These are phyloP conservation scores for Butyriboletus appendiculatus DNA, from an alignment of 1,284 basidiomycete species.

Conservation along the genomic window DNA sequence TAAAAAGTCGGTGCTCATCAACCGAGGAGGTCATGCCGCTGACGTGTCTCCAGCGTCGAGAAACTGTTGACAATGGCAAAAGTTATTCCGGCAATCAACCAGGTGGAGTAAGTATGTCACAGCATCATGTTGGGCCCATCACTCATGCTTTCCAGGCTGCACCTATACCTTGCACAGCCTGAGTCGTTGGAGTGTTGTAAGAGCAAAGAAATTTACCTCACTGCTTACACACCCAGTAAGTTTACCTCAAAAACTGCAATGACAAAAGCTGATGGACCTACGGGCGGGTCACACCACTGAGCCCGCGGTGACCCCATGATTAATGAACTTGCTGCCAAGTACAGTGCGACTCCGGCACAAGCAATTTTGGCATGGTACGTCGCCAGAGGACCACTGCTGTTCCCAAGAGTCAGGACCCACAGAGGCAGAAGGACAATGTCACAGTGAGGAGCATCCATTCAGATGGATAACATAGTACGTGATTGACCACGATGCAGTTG, in stretches of 20 bases:
- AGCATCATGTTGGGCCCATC: background rate
- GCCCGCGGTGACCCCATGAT: conserved; percentile 44
- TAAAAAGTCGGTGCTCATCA: conserved; percentile 10
- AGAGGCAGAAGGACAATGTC: conserved; percentile 46
- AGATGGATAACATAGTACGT: background rate
- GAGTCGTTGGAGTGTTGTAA: conserved; percentile 41
- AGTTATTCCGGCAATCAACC: conserved; percentile 46
- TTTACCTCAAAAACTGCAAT: background rate
- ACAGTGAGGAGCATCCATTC: conserved; percentile 8
- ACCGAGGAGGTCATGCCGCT: background rate
- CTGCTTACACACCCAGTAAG: conserved; percentile 42
- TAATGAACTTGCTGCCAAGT: conserved; percentile 43
- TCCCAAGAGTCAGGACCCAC: conserved; percentile 44
- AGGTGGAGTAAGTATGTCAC: conserved; percentile 29
- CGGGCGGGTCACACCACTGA: conserved; percentile 40
- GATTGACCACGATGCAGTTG: conserved; percentile 10
- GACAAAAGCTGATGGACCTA: background rate
- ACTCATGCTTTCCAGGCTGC: conserved; percentile 37
- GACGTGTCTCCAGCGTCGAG: conserved; percentile 4
- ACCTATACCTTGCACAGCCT: conserved; percentile 39
- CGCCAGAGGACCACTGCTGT: conserved; percentile 39
- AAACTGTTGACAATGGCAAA: conserved; percentile 38
- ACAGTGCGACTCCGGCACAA: conserved; percentile 43
- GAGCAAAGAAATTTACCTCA: conserved; percentile 42
- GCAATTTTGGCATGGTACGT: conserved; percentile 49